Evolutionary conservation across 2,329 filamentous ascomycete genomes (phyloP), one percentile per base, ranked within the genome.

Genomic region (Mariannaea sp.): DNA sequence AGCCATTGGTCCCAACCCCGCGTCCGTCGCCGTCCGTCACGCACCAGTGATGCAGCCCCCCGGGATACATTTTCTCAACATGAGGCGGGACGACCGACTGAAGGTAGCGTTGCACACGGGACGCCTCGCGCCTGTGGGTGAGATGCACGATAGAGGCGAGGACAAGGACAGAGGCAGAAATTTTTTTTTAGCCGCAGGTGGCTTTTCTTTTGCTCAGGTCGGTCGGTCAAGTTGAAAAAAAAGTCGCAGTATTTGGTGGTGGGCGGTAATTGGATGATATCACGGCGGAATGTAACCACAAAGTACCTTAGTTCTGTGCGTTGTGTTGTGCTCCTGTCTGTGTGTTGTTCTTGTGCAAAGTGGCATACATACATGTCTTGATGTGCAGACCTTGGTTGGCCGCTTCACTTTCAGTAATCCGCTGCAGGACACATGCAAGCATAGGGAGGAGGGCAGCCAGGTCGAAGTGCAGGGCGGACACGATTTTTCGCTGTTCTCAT

Each of bases 11-110:
- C 35, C 8, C 14, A 10, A 29, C 38, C 30, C 29, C 30, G 46
- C 29, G n/a, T 49, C n/a, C n/a, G n/a, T n/a, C n/a, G n/a, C n/a
- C n/a, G n/a, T n/a, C n/a, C 46, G 22, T 27, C 38, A 27, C 24
- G 38, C 27, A 29, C 29, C 36, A 39, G 29, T 35, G 19, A 17
- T 16, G 14, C 17, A 16, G 17, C 14, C 19, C 8, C n/a, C n/a
- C 4, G 19, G 7, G 16, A 13, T 19, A n/a, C 36, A 22, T 39
- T 39, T n/a, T 24, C 12, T 27, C 13, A 8, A 8, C 38, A 62
- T 56, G 55, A 62, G 59, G 59, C 59, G 60, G 57, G 48, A 58
- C 55, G 36, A 24, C 38, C 29, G 52, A 35, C 29, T 32, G 29
- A 4, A 32, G 7, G 26, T 27, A 33, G 38, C 36, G 46, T 49